Conservation (phyloP, 345 rosid genomes). For the Salix suchowensis region DNA sequence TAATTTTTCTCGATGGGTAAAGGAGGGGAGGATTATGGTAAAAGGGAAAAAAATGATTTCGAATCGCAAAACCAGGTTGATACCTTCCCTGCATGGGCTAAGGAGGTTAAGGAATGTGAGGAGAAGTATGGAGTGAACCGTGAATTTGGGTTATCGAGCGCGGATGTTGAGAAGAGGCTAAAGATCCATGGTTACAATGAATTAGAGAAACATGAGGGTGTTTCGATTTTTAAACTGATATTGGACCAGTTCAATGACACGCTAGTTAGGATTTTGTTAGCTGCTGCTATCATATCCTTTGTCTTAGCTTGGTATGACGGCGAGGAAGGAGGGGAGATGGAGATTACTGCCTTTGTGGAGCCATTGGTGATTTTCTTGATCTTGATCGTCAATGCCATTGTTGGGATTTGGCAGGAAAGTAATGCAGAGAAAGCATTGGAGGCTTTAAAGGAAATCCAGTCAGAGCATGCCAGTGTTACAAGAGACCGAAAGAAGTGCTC, state of each 20-base stretch:
- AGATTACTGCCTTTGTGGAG: constrained; percentile 84
- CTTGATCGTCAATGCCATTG: constrained; percentile 82
- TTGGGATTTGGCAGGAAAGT: constrained; percentile 91
- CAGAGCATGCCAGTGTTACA: constrained; percentile 62
- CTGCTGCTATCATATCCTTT: constrained; percentile 72
- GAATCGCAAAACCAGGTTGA: constrained; percentile 20
- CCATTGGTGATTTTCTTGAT: constrained; percentile 86
- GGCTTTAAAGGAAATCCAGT: constrained; percentile 89
- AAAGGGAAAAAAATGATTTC: constrained; percentile 16
- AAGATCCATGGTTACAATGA: constrained; percentile 67
- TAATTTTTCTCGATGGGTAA: constrained; percentile 49
- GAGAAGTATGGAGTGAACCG: constrained; percentile 45
- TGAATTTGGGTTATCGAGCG: constrained; percentile 42
- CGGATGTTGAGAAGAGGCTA: constrained; percentile 50
- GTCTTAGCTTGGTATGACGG: constrained; percentile 77
- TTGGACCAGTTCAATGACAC: constrained; percentile 84
- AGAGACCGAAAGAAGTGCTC: constrained; percentile 54
- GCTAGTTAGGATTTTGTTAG: constrained; percentile 73
- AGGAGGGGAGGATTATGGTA: constrained; percentile 51
- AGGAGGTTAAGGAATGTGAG: constrained; percentile 53
- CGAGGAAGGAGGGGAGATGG: constrained; percentile 87
- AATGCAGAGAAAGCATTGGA: constrained; percentile 91
- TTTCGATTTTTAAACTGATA: constrained; percentile 54
- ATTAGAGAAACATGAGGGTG: constrained; percentile 72
- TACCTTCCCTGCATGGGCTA: constrained; percentile 68